Percentiles rank a stretch among this genome's conserved stretches.
phyloP scores from a whole-genome alignment of 345 rosid genomes.

The Euphorbia pulcherrima region DNA sequence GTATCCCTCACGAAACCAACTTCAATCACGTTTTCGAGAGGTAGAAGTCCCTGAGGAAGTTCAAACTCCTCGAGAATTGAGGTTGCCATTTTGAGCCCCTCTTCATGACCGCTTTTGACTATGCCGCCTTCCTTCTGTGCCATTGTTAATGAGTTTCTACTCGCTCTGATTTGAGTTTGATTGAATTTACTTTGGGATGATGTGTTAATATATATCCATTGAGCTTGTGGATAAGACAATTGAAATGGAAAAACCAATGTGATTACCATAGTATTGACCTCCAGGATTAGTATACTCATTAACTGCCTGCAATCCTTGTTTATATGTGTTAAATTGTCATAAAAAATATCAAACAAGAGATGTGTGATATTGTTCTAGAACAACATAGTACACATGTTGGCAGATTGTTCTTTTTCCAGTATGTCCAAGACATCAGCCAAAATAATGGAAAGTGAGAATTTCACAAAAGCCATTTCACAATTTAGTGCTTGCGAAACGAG shows the following conservation, averaged over 20 bases:
- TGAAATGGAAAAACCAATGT: conserved; percentile 33
- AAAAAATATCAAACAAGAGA: no score
- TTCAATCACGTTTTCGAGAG: conserved; percentile 47
- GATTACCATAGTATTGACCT: conserved; percentile 25
- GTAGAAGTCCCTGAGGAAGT: conserved; percentile 53
- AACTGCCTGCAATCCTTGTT: not conserved
- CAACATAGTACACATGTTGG: no score
- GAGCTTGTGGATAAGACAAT: conserved; percentile 13
- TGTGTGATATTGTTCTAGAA: no score
- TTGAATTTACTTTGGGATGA: not conserved
- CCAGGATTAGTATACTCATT: conserved; percentile 15
- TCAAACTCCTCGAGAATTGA: conserved; percentile 43
- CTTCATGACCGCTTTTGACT: conserved; percentile 38
- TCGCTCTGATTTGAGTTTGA: conserved; percentile 8
- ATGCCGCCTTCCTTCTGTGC: conserved; percentile 47
- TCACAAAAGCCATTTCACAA: no score
- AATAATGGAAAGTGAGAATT: no score
- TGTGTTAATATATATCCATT: conserved; percentile 22
- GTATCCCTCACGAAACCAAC: conserved; percentile 48
- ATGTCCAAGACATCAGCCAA: no score
- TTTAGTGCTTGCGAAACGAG: no score
- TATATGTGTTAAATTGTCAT: not conserved
- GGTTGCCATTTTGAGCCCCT: conserved; percentile 36
- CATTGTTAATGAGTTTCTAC: no score
- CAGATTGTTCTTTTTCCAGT: no score